A percentile compares a stretch with the other conserved stretches of the same genome.
Conservation (phyloP, 805 yeast species). For the Scheffersomyces amazonensis region DNA sequence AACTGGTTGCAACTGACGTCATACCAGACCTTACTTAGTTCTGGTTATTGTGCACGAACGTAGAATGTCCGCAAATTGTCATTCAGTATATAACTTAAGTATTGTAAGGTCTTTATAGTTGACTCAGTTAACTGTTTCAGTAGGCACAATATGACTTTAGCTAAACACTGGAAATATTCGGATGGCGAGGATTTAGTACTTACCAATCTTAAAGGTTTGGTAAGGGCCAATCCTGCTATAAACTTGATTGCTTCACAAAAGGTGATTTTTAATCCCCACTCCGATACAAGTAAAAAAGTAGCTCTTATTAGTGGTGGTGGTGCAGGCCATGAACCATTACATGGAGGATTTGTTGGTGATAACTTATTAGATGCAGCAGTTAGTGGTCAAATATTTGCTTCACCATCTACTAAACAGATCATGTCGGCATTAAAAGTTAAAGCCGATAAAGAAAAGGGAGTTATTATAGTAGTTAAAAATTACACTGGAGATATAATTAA, state of each 20-base stretch:
- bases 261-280: constrained; percentile 46
- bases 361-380: constrained; percentile 86
- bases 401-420: constrained; percentile 91
- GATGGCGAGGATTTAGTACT: constrained; percentile 43
- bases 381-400: constrained; percentile 88
- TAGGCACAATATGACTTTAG: constrained; percentile 27
- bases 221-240: constrained; percentile 52
- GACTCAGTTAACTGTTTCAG: no score
- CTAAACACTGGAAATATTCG: constrained; percentile 51
- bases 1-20: no score
- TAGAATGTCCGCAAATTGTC: no score
- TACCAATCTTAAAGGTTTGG: constrained; percentile 51
- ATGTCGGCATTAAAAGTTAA: constrained; percentile 64
- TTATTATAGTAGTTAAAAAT: constrained; percentile 79
- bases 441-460: constrained; percentile 53
- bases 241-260: constrained; percentile 53
- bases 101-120: no score
- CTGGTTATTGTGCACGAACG: no score
- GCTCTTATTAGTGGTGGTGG: constrained; percentile 89
- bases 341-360: constrained; percentile 86
- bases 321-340: constrained; percentile 93
- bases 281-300: constrained; percentile 50
- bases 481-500: constrained; percentile 94
- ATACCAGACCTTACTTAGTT: no score
- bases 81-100: no score